These are phyloP conservation scores for Austropuccinia psidii DNA, from an alignment of 1,284 basidiomycete genomes.

Conservation along the genomic window DNA sequence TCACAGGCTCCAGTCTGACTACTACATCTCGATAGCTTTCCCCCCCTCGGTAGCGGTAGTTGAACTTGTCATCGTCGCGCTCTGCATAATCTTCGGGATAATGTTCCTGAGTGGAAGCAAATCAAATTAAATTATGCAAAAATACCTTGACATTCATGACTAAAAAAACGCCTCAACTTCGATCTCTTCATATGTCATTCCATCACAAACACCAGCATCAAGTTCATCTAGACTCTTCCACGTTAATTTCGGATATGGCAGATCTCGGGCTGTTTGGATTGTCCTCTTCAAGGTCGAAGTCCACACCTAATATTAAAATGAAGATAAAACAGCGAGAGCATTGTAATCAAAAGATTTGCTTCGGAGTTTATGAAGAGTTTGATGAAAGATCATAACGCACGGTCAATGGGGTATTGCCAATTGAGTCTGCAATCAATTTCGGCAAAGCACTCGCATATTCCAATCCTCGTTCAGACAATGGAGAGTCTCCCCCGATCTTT, in stretches of 20 bases:
- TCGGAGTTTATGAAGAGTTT: neutral
- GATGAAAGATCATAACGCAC: constrained; percentile 44
- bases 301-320: constrained; percentile 57
- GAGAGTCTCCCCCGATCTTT: constrained; percentile 92
- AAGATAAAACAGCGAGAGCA: neutral
- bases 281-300: constrained; percentile 90
- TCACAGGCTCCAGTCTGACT: constrained; percentile 91
- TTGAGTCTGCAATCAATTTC: constrained; percentile 76
- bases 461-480: constrained; percentile 73
- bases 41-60: constrained; percentile 73
- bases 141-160: neutral
- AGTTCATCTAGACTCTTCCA: constrained; percentile 99
- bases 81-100: constrained; percentile 94
- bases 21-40: constrained; percentile 89
- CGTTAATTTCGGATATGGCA: constrained; percentile 85
- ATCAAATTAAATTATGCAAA: neutral
- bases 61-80: constrained; percentile 98
- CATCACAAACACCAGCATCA: constrained; percentile 97
- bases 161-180: constrained; percentile 55
- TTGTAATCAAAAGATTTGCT: neutral
- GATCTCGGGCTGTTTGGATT: constrained; percentile 73
- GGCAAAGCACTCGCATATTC: constrained; percentile 80
- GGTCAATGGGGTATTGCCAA: constrained; percentile 78
- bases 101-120: constrained; percentile 23
- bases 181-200: constrained; percentile 99